Evolutionary conservation across 2,329 filamentous ascomycete genomes (phyloP), one percentile per base, ranked within the genome.

Genomic region (Diaporthe sp.): DNA sequence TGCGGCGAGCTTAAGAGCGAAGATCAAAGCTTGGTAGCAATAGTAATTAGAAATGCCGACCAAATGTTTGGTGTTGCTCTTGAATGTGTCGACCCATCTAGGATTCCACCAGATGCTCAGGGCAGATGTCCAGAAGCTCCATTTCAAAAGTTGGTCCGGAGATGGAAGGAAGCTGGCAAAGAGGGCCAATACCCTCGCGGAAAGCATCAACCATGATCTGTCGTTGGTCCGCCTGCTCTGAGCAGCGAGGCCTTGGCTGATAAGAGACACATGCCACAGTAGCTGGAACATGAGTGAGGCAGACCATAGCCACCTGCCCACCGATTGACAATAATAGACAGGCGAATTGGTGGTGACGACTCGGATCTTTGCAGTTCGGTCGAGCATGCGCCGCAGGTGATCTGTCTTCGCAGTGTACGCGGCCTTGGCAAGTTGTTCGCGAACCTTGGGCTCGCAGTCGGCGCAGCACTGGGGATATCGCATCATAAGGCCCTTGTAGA

Each of bases 381-480:
- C 92, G 85, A 97, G 91, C 87, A 95, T 92, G 77, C 93, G 90
- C 70, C 93, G 89, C 44, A 97, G 84, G 77, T 95, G 90, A 79
- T 97, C 95, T n/a, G 94, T 93, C 84, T 95, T 94, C 39, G 95
- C 95, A 44, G 92, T 93, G 82, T 98, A 98, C 12, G 91, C 93
- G 0, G 94, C 92, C 78, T 91, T 88, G 31, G 90, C 88, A 71
- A 98, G 92, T 76, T 92, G 90, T 49, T 89, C 86, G 77, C 93
- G 90, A 31, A 96, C 96, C 76, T 88, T 91, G 8, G 92, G 93
- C 78, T 94, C 93, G 84, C 97, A 99, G 61, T 91, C 87, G 77
- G 90, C 90, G 85, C 97, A 99, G 75, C 98, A 93, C 81, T 97
- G 95, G 0, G 97, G 97, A 81, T 98, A 98, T 68, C 94, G 90